phyloP scores from a whole-genome alignment of 2,329 filamentous ascomycete genomes.

The Colletotrichum costaricense region DNA sequence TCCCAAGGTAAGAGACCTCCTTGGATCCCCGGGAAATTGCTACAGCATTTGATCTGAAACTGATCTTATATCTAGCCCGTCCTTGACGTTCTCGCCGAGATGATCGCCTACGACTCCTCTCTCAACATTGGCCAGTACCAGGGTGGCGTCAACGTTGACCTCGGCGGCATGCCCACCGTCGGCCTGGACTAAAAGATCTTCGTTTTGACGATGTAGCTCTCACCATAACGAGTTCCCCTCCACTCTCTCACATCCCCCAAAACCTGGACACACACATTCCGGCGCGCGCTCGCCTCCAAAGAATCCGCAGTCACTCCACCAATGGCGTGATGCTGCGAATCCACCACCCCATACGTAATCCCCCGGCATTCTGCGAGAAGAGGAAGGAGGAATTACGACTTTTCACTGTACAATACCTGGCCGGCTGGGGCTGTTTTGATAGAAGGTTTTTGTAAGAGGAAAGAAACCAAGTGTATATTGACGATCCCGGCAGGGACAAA shows the following conservation, averaged over 20 bases:
- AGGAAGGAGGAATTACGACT: constrained; percentile 28
- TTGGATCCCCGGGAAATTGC: too few relatives aligned
- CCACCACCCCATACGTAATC: constrained; percentile 23
- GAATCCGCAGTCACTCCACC: constrained; percentile 17
- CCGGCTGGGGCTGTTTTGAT: constrained; percentile 49
- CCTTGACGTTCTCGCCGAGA: constrained; percentile 95
- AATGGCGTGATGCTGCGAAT: constrained; percentile 16
- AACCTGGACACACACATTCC: not conserved
- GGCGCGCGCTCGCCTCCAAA: constrained; percentile 11
- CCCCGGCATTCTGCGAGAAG: constrained; percentile 21
- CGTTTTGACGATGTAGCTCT: not conserved
- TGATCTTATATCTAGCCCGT: constrained; percentile 73
- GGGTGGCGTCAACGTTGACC: constrained; percentile 48
- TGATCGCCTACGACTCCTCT: constrained; percentile 91
- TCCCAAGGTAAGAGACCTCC: constrained; percentile 75
- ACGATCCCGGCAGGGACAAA: constrained; percentile 29
- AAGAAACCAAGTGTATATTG: constrained; percentile 35
- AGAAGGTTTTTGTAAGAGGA: constrained; percentile 54
- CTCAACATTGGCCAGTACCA: constrained; percentile 67
- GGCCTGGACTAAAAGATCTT: constrained; percentile 62
- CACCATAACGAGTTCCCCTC: constrained; percentile 18
- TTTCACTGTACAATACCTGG: constrained; percentile 54
- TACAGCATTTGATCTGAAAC: not conserved
- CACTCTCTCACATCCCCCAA: constrained; percentile 9
- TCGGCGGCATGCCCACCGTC: constrained; percentile 61